Conservation (phyloP, 1,139 yeast genomes). For the Geotrichum macrosporum region DNA sequence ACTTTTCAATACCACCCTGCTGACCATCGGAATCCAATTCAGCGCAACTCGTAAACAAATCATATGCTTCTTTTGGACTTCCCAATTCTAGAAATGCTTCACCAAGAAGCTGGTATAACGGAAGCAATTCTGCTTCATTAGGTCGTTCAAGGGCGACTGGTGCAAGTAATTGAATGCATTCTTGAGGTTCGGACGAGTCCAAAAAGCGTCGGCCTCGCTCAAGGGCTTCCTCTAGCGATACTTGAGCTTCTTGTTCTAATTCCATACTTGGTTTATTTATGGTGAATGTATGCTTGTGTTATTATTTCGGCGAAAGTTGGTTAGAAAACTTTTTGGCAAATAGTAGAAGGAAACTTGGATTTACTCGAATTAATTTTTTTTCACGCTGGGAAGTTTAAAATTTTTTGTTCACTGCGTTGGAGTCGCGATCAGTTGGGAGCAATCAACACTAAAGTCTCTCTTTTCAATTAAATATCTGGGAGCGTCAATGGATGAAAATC, state of each 20-base stretch:
- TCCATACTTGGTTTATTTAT: neutral
- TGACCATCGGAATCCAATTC: slow-evolving; percentile 63
- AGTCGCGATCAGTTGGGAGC: too few species aligned
- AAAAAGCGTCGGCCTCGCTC: slow-evolving; percentile 10
- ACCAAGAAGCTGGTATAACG: slow-evolving; percentile 49
- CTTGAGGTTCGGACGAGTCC: slow-evolving; percentile 11
- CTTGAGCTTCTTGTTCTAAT: neutral
- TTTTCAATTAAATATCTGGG: too few species aligned
- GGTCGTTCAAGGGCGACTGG: slow-evolving; percentile 10
- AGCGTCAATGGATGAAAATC: too few species aligned
- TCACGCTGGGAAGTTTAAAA: neutral
- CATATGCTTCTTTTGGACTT: slow-evolving; percentile 72
- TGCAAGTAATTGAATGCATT: slow-evolving; percentile 13
- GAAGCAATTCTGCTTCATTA: slow-evolving; percentile 5
- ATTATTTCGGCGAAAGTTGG: neutral
- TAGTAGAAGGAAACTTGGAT: neutral
- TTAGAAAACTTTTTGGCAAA: neutral
- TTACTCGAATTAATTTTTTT: too few species aligned
- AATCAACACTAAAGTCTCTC: too few species aligned
- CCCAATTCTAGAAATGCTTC: slow-evolving; percentile 77
- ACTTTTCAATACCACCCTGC: slow-evolving; percentile 67
- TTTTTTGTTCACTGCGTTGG: too few species aligned
- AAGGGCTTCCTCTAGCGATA: neutral
- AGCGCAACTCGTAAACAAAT: slow-evolving; percentile 58
- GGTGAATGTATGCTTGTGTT: neutral